Conservation (phyloP, 164 flowering plant genomes). For the Umbellularia californica region DNA sequence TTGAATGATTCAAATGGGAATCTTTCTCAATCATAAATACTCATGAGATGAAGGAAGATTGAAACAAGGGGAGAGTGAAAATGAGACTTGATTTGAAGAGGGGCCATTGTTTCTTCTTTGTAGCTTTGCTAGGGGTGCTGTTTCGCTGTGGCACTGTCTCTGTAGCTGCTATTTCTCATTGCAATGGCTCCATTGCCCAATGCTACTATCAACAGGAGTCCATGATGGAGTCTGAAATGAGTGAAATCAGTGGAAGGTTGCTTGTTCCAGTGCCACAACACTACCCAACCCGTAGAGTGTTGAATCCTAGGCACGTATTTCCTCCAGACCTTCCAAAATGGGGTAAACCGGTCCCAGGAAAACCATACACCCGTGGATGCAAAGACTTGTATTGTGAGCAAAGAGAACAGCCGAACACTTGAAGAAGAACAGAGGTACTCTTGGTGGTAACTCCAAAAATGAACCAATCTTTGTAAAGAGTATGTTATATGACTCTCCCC, state of each 20-base stretch:
- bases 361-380: too few relatives aligned
- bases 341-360: too few relatives aligned
- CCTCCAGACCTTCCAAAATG: too few relatives aligned
- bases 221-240: neutral
- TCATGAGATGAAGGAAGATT: neutral
- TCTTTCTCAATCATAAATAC: neutral
- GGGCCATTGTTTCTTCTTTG: neutral
- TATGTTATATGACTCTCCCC: too few relatives aligned
- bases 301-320: too few relatives aligned
- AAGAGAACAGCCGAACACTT: too few relatives aligned
- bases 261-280: neutral
- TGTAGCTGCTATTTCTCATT: neutral
- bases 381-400: rapidly evolving
- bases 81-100: too few relatives aligned
- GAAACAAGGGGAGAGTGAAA: neutral
- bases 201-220: neutral
- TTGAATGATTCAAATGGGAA: too few relatives aligned
- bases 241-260: neutral
- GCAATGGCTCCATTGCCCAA: neutral
- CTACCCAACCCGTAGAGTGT: too few relatives aligned
- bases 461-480: too few relatives aligned
- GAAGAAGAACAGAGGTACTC: too few relatives aligned
- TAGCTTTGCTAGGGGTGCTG: neutral
- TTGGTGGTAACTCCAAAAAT: too few relatives aligned
- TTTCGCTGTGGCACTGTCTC: neutral